Evolutionary conservation across 116 monocot genomes (phyloP).

Genomic region (Thalassia testudinum): DNA sequence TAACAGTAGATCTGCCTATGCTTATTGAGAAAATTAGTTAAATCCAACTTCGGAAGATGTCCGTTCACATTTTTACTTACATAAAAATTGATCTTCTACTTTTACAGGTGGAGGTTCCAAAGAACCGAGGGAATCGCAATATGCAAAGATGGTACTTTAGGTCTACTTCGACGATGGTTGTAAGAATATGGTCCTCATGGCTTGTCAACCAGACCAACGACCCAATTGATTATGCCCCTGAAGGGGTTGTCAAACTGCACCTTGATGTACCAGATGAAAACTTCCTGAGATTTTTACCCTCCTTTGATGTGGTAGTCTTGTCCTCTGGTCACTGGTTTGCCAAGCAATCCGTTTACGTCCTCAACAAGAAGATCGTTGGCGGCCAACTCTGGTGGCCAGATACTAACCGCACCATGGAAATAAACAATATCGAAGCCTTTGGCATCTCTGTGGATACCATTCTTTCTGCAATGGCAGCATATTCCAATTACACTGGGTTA

Average conservation of each 20-base stretch:
- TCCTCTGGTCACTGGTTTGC: slow-evolving; percentile 95
- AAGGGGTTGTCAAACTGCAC: slow-evolving; percentile 43
- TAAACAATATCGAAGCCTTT: slow-evolving; percentile 49
- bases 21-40: too few relatives aligned
- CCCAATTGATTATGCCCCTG: slow-evolving; percentile 21
- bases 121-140: slow-evolving; percentile 44
- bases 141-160: slow-evolving; percentile 55
- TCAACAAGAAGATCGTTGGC: slow-evolving; percentile 43
- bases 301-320: slow-evolving; percentile 47
- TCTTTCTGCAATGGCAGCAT: slow-evolving; percentile 28
- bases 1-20: too few relatives aligned
- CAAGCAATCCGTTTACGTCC: slow-evolving; percentile 60
- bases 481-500: slow-evolving; percentile 58
- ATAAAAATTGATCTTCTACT: not conserved
- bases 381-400: slow-evolving; percentile 75
- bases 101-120: slow-evolving; percentile 50
- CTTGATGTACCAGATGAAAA: slow-evolving; percentile 55
- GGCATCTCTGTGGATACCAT: slow-evolving; percentile 50
- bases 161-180: slow-evolving; percentile 44
- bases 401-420: slow-evolving; percentile 21
- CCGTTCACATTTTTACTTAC: not conserved
- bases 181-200: slow-evolving; percentile 82
- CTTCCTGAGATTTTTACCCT: slow-evolving; percentile 56
- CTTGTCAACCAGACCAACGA: slow-evolving; percentile 33
- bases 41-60: not conserved